Base-by-base conservation (phyloP, 352 stramenopile genomes). In the Peronospora destructor region DNA sequence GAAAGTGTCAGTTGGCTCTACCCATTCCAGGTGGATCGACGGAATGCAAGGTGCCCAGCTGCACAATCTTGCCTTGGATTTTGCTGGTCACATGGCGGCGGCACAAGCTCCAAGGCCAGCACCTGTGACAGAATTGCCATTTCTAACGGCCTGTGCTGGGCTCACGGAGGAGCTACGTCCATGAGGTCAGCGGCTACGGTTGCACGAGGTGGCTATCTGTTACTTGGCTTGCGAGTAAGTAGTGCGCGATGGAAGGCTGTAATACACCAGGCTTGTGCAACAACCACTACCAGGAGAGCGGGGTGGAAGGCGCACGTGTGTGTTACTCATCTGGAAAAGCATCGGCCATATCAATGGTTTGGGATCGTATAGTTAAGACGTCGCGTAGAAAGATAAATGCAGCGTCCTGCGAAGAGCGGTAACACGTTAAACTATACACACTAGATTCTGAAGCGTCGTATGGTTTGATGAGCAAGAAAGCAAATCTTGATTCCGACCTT, bases 31-130 rank as follows among this genome's bases (percentile, higher is more conserved):
- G 68, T 34, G 78, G 78, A 14, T 90, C 78, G 7, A 85, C 62
- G 1, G 70, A 77, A 40, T 92, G 82, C 64, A 91, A 84, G 49
- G 59, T 87, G 23, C 52, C 60, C 3, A 67, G 62, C 14, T 94
- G 83, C 49, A 76, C 32, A 91, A 91, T 43, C 79, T 79, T 13
- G 81, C 80, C 64, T 76, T 12, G 83, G 83, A 12, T 84, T 85
- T 35, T 94, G 83, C 56, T 91, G 81, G 83, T 89, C 76, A 0
- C 83, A 94, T 52, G 83, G 83, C 34, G 83, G 83, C 0, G 83
- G 83, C n/a, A 87, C 75, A 46, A 87, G 86, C 46, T 94, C 80
- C 64, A 85, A 84, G 49, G 51, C 53, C 1, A 52, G 64, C 13
- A 56, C 59, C 16, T 94, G 83, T 45, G 68, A 76, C 40, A 91